Evolutionary conservation across 2,329 filamentous ascomycete species (phyloP).

Genomic region (Diaporthe ilicicola): DNA sequence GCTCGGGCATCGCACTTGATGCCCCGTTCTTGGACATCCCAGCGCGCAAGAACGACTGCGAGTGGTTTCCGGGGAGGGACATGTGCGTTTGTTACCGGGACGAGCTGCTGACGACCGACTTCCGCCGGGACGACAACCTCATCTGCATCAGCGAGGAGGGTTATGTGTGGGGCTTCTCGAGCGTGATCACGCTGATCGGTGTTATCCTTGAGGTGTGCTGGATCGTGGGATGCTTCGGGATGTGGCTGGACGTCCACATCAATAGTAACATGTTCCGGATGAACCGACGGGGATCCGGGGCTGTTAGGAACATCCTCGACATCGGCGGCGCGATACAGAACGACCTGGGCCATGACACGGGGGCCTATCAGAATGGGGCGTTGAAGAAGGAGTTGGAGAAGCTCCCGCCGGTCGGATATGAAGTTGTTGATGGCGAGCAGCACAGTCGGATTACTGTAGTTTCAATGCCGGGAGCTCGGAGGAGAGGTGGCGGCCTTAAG

Average conservation of each 20-base stretch:
- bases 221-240: constrained; percentile 22
- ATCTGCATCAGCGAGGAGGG: constrained; percentile 23
- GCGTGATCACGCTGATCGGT: constrained; percentile 12
- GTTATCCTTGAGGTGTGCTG: constrained; percentile 22
- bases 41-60: not conserved
- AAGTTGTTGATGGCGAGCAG: not conserved
- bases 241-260: constrained; percentile 24
- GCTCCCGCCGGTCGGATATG: constrained; percentile 13
- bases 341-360: constrained; percentile 22
- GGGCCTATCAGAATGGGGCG: not conserved
- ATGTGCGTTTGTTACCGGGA: constrained; percentile 11
- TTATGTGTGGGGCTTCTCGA: constrained; percentile 23
- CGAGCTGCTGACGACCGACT: constrained; percentile 1
- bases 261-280: constrained; percentile 20
- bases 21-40: constrained; percentile 8
- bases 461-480: not conserved
- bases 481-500: not conserved
- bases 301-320: constrained; percentile 22
- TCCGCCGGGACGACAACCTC: not conserved
- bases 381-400: constrained; percentile 10
- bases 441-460: not conserved
- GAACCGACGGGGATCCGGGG: constrained; percentile 18
- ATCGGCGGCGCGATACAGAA: constrained; percentile 1
- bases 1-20: constrained; percentile 16
- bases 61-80: not conserved